Evolutionary conservation across 495 filamentous ascomycete genomes (phyloP).

Genomic region (Penicillium samsonianum): DNA sequence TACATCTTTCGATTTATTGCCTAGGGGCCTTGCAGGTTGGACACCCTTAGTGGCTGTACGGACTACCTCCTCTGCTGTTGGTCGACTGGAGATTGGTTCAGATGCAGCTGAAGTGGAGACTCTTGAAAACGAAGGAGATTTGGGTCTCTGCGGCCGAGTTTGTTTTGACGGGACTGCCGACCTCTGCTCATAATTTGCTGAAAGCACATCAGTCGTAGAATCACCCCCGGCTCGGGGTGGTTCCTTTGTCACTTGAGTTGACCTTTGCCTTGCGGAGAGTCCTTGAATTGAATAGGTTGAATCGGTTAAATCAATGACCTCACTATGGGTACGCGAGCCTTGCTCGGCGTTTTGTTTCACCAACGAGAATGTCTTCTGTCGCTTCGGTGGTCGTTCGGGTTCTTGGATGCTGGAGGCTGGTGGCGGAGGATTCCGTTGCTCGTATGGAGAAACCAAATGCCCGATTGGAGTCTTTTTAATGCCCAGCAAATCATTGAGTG

Average conservation of each 20-base stretch:
- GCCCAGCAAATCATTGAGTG: slow-evolving; percentile 59
- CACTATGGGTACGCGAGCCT: slow-evolving; percentile 8
- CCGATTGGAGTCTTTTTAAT: slow-evolving; percentile 52
- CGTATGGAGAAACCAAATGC: slow-evolving; percentile 53
- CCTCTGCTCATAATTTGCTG: neutral
- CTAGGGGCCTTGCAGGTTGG: neutral
- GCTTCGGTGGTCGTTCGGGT: slow-evolving; percentile 47
- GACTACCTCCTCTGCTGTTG: neutral
- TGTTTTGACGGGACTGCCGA: slow-evolving; percentile 4
- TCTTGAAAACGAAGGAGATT: neutral
- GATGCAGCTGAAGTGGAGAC: neutral
- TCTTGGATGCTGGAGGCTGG: slow-evolving; percentile 8
- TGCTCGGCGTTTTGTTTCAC: slow-evolving; percentile 4
- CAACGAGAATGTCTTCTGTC: slow-evolving; percentile 38
- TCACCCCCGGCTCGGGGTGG: neutral
- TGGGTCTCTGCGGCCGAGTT: neutral
- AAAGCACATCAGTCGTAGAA: neutral
- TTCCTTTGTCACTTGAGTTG: neutral
- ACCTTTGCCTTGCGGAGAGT: neutral
- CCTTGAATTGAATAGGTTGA: neutral
- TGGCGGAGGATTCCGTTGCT: slow-evolving; percentile 33
- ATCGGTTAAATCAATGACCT: slow-evolving; percentile 30
- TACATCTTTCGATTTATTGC: neutral
- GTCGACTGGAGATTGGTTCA: neutral
- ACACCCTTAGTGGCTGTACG: neutral